phyloP scores from a whole-genome alignment of 495 filamentous ascomycete species.

The Sporormia fimetaria region DNA sequence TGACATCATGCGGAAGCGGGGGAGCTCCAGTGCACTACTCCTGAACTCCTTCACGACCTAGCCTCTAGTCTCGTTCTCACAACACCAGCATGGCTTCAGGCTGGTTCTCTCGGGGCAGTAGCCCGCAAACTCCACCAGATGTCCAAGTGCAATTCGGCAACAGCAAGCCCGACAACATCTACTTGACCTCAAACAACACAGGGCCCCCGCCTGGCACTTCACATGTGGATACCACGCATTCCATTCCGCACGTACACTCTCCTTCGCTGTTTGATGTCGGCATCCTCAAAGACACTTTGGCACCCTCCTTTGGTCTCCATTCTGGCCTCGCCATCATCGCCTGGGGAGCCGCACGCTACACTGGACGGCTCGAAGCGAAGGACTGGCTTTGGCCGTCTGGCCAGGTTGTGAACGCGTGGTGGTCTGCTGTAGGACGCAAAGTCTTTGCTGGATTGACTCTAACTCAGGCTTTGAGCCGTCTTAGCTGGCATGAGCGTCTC shows the following conservation, averaged over 20 bases:
- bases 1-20: too few relatives aligned
- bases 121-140: conserved; percentile 9
- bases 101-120: conserved; percentile 8
- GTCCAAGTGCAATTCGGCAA: conserved; percentile 12
- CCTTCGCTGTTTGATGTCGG: conserved; percentile 32
- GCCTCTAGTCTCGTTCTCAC: background rate
- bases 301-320: conserved; percentile 41
- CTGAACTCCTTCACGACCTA: background rate
- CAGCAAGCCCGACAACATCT: conserved; percentile 17
- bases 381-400: conserved; percentile 47
- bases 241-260: conserved; percentile 10
- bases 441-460: conserved; percentile 35
- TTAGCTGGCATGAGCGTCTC: conserved; percentile 42
- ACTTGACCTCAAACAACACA: conserved; percentile 15
- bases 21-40: conserved; percentile 5
- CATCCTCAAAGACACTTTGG: conserved; percentile 41
- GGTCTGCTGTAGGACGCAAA: conserved; percentile 42
- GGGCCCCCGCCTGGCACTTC: background rate
- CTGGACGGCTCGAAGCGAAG: conserved; percentile 44
- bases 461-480: conserved; percentile 32
- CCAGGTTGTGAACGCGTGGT: conserved; percentile 48
- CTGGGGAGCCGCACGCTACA: conserved; percentile 38
- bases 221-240: conserved; percentile 14
- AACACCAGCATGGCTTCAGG: conserved; percentile 8
- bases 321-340: conserved; percentile 37